Evolutionary conservation across 805 yeast species (phyloP).

Genomic region (Trichomonascus vanleenenianus): DNA sequence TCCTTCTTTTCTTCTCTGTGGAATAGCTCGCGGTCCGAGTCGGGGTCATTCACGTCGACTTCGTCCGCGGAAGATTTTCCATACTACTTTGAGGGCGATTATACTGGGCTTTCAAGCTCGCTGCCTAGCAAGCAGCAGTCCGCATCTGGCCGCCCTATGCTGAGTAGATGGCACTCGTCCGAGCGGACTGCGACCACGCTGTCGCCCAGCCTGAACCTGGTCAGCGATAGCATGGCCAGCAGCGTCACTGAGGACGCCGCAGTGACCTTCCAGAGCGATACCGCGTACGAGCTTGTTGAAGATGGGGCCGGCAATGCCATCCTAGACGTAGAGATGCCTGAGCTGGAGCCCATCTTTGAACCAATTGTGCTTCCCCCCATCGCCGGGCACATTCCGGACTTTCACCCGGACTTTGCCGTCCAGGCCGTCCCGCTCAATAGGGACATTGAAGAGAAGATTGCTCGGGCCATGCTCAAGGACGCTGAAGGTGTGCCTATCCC

Average conservation of each 20-base stretch:
- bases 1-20: neutral
- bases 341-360: neutral
- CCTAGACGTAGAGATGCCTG: neutral
- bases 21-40: neutral
- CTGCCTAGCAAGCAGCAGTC: constrained; percentile 1
- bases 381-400: constrained; percentile 20
- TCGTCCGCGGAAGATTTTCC: neutral
- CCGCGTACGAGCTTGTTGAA: neutral
- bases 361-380: constrained; percentile 15
- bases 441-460: constrained; percentile 17
- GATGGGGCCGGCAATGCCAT: neutral
- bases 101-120: neutral
- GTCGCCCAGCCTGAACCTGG: neutral
- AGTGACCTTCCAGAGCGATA: neutral
- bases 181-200: constrained; percentile 12
- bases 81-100: constrained; percentile 1
- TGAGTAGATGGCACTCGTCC: constrained; percentile 8
- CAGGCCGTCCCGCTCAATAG: constrained; percentile 18
- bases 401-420: constrained; percentile 22
- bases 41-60: neutral
- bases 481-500: constrained; percentile 8
- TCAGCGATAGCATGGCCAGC: neutral
- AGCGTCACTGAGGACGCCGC: neutral
- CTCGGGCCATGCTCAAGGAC: constrained; percentile 17
- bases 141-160: constrained; percentile 3